A percentile compares a stretch with the other conserved stretches of the same genome.
Conservation (phyloP, 768 basidiomycete species). For the Pisolithus microcarpus region DNA sequence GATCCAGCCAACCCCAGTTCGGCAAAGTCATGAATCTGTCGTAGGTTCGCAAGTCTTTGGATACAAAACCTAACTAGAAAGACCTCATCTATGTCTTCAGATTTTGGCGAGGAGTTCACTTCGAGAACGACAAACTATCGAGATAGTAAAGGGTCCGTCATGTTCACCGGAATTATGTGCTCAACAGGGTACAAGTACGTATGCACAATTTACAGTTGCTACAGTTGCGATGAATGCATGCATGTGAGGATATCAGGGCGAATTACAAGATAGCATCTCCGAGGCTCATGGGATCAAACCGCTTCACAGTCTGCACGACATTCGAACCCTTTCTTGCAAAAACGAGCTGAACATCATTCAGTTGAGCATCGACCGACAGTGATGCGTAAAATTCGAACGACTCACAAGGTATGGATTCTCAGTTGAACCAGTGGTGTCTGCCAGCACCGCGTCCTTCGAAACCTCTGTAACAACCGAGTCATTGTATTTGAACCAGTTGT, state of each 20-base stretch:
- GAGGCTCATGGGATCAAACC: slow-evolving; percentile 34
- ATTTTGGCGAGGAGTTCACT: not conserved
- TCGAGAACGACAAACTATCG: not conserved
- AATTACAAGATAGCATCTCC: slow-evolving; percentile 24
- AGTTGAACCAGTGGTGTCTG: slow-evolving; percentile 82
- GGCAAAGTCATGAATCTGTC: slow-evolving; percentile 3
- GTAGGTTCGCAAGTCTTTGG: slow-evolving; percentile 8
- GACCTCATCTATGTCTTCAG: not conserved
- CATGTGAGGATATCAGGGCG: slow-evolving; percentile 22
- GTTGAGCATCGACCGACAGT: not conserved
- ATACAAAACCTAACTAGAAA: not conserved
- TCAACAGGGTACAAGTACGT: slow-evolving; percentile 8
- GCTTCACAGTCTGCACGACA: slow-evolving; percentile 75
- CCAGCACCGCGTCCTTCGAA: slow-evolving; percentile 73
- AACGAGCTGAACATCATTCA: slow-evolving; percentile 50
- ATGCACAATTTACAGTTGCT: slow-evolving; percentile 8
- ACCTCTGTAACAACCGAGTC: slow-evolving; percentile 81
- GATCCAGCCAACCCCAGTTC: not conserved
- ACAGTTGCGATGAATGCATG: slow-evolving; percentile 2
- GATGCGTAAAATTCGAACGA: slow-evolving; percentile 5
- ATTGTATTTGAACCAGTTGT: slow-evolving; percentile 95
- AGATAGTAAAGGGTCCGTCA: not conserved
- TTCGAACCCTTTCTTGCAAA: slow-evolving; percentile 75
- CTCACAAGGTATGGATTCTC: slow-evolving; percentile 87
- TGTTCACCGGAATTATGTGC: not conserved